Base-by-base conservation (phyloP, 768 basidiomycete species). In the Rhodotorula babjevae region DNA sequence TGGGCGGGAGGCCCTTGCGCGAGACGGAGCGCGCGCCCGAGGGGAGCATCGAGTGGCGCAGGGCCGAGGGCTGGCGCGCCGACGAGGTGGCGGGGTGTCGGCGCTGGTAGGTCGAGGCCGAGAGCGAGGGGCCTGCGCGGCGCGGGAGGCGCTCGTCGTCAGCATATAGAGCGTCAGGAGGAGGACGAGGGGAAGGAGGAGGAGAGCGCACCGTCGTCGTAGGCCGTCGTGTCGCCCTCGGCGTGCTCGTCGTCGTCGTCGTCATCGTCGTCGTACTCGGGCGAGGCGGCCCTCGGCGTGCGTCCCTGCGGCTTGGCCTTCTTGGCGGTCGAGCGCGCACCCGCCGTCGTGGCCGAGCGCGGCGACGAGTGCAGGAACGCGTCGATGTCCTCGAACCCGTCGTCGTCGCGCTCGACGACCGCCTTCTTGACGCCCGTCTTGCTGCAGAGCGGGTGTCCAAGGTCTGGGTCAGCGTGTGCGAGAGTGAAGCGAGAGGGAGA, bases 371-470 rank as follows among this genome's bases (percentile, higher is more conserved):
- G 77, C 15, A 67, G 52, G 78, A 82, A 82, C 78, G 81, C 82
- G 49, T 74, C 76, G 33, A 79, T 70, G 64, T 81, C 79, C 67
- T 83, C 82, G 68, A 81, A 80, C 1, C 82, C 82, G 19, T 80
- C 79, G 4, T 67, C 50, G 44, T 71, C 69, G 11, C 71, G 63
- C 12, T 44, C 49, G 1, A 31, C 33, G 18, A 40, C 36, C 8
- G 65, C 33, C 14, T 60, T 53, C 14, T 40, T 27, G 2, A 69
- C 53, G 19, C 76, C 72, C 0, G 76, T 74, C 65, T 74, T 73
- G 53, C 76, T 76, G 40, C 19, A 31, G 14, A 33, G 31, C 14
- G n/a, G 19, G n/a, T n/a, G n/a, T n/a, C n/a, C n/a, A n/a, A n/a
- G n/a, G n/a, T n/a, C n/a, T n/a, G n/a, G n/a, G n/a, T n/a, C n/a